phyloP scores from a whole-genome alignment of 805 yeast species.

The Groenewaldozyma tartarivorans region DNA sequence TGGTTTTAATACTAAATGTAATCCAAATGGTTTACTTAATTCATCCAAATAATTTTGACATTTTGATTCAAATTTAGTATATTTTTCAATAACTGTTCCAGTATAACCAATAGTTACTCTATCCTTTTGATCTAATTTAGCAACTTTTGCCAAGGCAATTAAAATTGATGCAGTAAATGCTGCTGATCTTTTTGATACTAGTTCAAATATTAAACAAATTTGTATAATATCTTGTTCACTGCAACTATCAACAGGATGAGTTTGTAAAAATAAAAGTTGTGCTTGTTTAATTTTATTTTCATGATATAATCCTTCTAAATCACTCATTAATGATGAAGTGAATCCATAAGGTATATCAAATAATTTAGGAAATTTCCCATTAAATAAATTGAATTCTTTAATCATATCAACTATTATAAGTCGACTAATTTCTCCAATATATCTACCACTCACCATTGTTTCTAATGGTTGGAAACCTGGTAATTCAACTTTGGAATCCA shows the following conservation, averaged over 20 bases:
- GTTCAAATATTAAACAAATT: slow-evolving; percentile 18
- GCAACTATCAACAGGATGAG: slow-evolving; percentile 5
- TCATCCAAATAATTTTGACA: slow-evolving; percentile 22
- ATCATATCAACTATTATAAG: slow-evolving; percentile 62
- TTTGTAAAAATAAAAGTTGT: slow-evolving; percentile 13
- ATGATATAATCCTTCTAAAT: slow-evolving; percentile 18
- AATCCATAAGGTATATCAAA: slow-evolving; percentile 20
- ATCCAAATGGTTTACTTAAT: slow-evolving; percentile 12
- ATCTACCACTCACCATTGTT: slow-evolving; percentile 81
- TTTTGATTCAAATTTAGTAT: slow-evolving; percentile 21
- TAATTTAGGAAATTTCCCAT: slow-evolving; percentile 17
- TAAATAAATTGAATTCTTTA: slow-evolving; percentile 29
- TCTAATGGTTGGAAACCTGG: slow-evolving; percentile 84
- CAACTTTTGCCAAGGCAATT: slow-evolving; percentile 18
- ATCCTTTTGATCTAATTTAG: slow-evolving; percentile 10
- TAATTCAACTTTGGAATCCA: slow-evolving; percentile 53
- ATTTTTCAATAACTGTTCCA: slow-evolving; percentile 27
- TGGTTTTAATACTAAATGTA: slow-evolving; percentile 10
- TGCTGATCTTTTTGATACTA: slow-evolving; percentile 27
- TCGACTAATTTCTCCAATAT: slow-evolving; percentile 76
- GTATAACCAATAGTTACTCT: slow-evolving; percentile 22
- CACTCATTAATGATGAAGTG: slow-evolving; percentile 19
- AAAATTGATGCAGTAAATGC: slow-evolving; percentile 25
- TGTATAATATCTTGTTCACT: slow-evolving; percentile 15
- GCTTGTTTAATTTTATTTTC: slow-evolving; percentile 16